phyloP scores from a whole-genome alignment of 371 early-diverging fungal genomes.

The Zychaea mexicana region DNA sequence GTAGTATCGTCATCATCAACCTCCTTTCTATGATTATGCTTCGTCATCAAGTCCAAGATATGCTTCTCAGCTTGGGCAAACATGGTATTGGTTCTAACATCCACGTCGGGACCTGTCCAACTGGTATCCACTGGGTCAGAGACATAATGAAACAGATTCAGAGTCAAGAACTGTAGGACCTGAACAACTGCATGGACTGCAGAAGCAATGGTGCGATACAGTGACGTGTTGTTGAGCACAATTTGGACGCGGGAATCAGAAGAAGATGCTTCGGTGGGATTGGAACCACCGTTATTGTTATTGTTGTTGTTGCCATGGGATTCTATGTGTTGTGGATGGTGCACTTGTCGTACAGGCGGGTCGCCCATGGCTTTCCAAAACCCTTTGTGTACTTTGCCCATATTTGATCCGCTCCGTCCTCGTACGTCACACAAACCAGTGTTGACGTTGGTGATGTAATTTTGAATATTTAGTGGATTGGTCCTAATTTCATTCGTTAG shows the following conservation, averaged over 20 bases:
- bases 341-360: constrained; percentile 7
- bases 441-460: constrained; percentile 56
- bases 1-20: too few relatives aligned
- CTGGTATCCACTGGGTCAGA: constrained; percentile 48
- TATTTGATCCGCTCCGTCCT: constrained; percentile 18
- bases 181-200: constrained; percentile 27
- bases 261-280: not conserved
- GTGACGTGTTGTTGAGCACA: constrained; percentile 30
- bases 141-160: constrained; percentile 38
- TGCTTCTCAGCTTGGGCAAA: constrained; percentile 39
- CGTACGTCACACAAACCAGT: constrained; percentile 35
- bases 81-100: constrained; percentile 28
- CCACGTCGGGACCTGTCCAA: constrained; percentile 32
- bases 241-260: constrained; percentile 19
- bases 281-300: too few relatives aligned
- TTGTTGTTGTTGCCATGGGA: not conserved
- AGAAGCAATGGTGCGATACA: constrained; percentile 31
- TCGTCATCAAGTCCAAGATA: constrained; percentile 23
- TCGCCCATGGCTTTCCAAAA: constrained; percentile 60
- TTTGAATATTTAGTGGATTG: constrained; percentile 62
- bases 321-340: not conserved
- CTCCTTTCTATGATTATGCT: not conserved
- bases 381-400: constrained; percentile 57
- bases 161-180: constrained; percentile 25
- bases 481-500: constrained; percentile 21